Percentiles rank a stretch among this genome's conserved stretches.
Conservation (phyloP, 2,329 filamentous ascomycete species). For the Akanthomyces dipterigenus region DNA sequence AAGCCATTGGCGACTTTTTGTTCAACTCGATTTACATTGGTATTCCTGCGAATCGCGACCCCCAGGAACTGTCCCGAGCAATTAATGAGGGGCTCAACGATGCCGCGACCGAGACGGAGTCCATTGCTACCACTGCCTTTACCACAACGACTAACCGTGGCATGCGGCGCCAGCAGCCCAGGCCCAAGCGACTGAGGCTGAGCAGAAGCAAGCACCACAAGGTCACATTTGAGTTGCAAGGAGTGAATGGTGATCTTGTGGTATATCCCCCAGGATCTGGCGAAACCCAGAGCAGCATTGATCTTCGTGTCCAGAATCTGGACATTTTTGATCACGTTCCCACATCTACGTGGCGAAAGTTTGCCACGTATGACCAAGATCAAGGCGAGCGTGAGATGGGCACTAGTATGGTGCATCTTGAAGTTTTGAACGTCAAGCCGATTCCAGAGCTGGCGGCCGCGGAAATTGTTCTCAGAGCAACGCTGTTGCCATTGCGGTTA, state of each 20-base stretch:
- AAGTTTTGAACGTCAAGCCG: conserved; percentile 82
- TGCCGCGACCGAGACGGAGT: conserved; percentile 80
- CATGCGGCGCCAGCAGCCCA: conserved; percentile 34
- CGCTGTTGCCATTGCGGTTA: conserved; percentile 74
- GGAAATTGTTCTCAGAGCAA: conserved; percentile 77
- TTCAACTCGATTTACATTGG: conserved; percentile 99
- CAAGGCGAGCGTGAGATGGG: conserved; percentile 79
- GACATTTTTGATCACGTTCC: conserved; percentile 93
- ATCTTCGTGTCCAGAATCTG: conserved; percentile 73
- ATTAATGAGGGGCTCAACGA: conserved; percentile 90
- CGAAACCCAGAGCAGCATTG: conserved; percentile 82
- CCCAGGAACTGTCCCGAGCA: conserved; percentile 68
- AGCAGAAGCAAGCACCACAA: conserved; percentile 86
- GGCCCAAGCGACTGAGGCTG: conserved; percentile 61
- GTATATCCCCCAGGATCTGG: conserved; percentile 68
- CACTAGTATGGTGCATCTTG: conserved; percentile 83
- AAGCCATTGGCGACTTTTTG: conserved; percentile 85
- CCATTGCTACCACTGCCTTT: conserved; percentile 69
- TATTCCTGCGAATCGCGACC: conserved; percentile 79
- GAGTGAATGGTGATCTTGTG: conserved; percentile 75
- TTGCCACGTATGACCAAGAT: conserved; percentile 87
- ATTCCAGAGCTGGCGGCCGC: conserved; percentile 77
- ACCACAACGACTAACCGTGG: conserved; percentile 51
- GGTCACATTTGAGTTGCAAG: conserved; percentile 87
- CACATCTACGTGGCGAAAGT: conserved; percentile 97